A percentile compares a stretch with the other conserved stretches of the same genome.
Evolutionary conservation across 2,329 filamentous ascomycete genomes (phyloP).

Genomic region (Botrytis elliptica): DNA sequence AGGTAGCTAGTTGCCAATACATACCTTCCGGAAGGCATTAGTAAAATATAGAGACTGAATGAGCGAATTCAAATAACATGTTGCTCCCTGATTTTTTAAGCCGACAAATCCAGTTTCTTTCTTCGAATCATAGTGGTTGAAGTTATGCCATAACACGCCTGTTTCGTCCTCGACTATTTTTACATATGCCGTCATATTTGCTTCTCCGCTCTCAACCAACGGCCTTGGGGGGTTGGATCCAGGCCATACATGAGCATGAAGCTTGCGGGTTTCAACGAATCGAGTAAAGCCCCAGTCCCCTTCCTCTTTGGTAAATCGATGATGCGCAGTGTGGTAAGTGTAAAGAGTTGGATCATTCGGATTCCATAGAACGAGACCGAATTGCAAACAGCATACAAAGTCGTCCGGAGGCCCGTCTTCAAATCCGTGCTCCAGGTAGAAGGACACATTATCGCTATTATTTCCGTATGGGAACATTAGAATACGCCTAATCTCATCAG

Average conservation of each 20-base stretch:
- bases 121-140: constrained; percentile 96
- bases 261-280: constrained; percentile 82
- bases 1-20: not conserved
- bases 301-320: constrained; percentile 94
- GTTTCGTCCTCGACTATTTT: constrained; percentile 83
- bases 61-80: constrained; percentile 82
- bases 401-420: constrained; percentile 76
- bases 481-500: constrained; percentile 66
- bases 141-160: constrained; percentile 87
- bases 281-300: constrained; percentile 99
- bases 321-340: constrained; percentile 78
- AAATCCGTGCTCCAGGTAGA: constrained; percentile 95
- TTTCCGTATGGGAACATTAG: constrained; percentile 96
- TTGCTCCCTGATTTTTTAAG: constrained; percentile 93
- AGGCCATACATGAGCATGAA: constrained; percentile 79
- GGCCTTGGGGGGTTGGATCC: constrained; percentile 56
- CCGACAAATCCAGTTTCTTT: constrained; percentile 97
- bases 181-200: constrained; percentile 80
- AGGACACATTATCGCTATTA: constrained; percentile 87
- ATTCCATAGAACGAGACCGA: constrained; percentile 92
- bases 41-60: constrained; percentile 83
- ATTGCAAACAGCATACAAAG: constrained; percentile 97
- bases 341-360: constrained; percentile 86
- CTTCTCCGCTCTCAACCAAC: constrained; percentile 72
- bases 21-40: constrained; percentile 88